Evolutionary conservation across 164 flowering plant genomes (phyloP).

Genomic region (Piper longum): DNA sequence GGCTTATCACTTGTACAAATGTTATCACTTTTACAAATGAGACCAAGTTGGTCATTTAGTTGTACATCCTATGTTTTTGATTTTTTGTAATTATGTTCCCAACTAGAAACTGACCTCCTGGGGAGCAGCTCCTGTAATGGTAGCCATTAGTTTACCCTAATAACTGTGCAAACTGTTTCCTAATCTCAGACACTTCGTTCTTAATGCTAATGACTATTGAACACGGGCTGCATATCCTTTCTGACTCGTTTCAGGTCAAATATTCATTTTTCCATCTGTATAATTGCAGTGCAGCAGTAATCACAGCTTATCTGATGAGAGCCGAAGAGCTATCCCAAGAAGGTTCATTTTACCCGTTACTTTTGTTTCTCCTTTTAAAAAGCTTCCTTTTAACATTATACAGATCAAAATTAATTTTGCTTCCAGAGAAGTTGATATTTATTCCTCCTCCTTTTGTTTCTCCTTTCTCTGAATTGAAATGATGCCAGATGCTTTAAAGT

Average conservation of each 20-base stretch:
- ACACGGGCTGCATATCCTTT: not conserved
- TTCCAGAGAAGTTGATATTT: not conserved
- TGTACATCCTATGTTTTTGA: no score
- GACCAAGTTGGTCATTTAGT: no score
- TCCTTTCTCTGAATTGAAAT: not conserved
- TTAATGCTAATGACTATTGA: not conserved
- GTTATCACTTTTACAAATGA: no score
- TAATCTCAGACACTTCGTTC: no score
- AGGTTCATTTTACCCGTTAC: conserved; percentile 28
- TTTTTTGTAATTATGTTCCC: no score
- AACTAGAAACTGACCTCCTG: no score
- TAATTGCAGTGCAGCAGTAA: conserved; percentile 84
- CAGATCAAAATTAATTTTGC: not conserved
- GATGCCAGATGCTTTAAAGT: conserved; percentile 73
- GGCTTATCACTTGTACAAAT: no score
- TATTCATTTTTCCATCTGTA: conserved; percentile 26
- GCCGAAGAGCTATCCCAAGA: conserved; percentile 73
- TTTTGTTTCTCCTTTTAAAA: not conserved
- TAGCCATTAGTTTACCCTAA: no score
- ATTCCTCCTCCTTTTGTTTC: not conserved
- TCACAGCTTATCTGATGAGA: conserved; percentile 93
- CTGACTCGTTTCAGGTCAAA: conserved; percentile 13
- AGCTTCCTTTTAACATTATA: not conserved
- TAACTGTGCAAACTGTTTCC: no score
- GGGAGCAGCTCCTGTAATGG: no score